phyloP scores from a whole-genome alignment of 805 yeast species.

The Yamadazyma insecticola region DNA sequence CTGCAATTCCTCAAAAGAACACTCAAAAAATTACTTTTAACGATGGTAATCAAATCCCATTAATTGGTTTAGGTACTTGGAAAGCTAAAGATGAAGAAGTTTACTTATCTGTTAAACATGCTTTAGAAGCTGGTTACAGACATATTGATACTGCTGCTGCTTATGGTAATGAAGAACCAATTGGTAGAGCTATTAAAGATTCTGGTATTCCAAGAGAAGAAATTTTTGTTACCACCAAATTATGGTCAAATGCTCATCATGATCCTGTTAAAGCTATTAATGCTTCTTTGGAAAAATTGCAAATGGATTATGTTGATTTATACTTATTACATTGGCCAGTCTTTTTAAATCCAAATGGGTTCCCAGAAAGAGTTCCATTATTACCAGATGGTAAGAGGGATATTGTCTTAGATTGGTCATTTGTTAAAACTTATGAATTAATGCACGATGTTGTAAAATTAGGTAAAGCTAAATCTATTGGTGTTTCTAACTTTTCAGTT shows the following conservation, averaged over 20 bases:
- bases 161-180: conserved; percentile 62
- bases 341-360: conserved; percentile 36
- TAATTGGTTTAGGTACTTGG: conserved; percentile 72
- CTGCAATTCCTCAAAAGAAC: not conserved
- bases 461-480: conserved; percentile 61
- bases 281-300: conserved; percentile 56
- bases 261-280: conserved; percentile 51
- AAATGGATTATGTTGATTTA: conserved; percentile 72
- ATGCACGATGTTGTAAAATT: conserved; percentile 55
- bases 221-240: conserved; percentile 67
- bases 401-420: conserved; percentile 30
- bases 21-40: conserved; percentile 35
- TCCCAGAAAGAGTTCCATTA: conserved; percentile 27
- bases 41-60: conserved; percentile 59
- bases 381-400: conserved; percentile 33
- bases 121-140: conserved; percentile 60
- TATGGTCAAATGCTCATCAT: conserved; percentile 54
- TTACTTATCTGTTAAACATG: conserved; percentile 50
- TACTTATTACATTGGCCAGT: conserved; percentile 81
- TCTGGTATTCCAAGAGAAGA: conserved; percentile 62
- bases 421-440: conserved; percentile 47
- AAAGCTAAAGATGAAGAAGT: conserved; percentile 51
- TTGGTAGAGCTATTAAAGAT: conserved; percentile 51
- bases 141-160: conserved; percentile 76
- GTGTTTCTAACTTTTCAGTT: conserved; percentile 69